Evolutionary conservation across 345 rosid genomes (phyloP).

Genomic region (Cochlearia excelsa): DNA sequence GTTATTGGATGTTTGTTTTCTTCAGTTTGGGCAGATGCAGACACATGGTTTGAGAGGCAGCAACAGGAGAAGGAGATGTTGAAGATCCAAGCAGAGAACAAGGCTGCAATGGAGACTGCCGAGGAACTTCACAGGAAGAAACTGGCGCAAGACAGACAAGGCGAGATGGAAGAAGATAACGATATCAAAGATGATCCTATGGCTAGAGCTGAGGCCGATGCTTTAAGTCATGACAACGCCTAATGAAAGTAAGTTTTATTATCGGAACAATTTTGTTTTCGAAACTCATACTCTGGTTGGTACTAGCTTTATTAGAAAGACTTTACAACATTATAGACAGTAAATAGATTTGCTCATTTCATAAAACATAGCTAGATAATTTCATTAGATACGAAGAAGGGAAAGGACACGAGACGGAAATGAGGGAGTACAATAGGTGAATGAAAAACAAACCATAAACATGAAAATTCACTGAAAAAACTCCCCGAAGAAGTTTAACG

Average conservation of each 20-base stretch:
- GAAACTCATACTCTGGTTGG: too few relatives aligned
- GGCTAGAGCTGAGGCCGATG: constrained; percentile 77
- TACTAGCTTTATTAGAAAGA: too few relatives aligned
- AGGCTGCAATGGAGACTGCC: constrained; percentile 80
- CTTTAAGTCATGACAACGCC: constrained; percentile 36
- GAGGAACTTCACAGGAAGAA: constrained; percentile 91
- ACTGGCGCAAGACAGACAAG: constrained; percentile 73
- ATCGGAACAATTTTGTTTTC: too few relatives aligned
- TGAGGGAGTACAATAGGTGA: too few relatives aligned
- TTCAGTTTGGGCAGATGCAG: constrained; percentile 99
- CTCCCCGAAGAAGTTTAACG: too few relatives aligned
- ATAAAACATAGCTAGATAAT: too few relatives aligned
- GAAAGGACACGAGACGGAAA: too few relatives aligned
- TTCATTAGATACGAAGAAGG: too few relatives aligned
- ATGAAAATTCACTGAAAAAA: too few relatives aligned
- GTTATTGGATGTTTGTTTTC: background rate
- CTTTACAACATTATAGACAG: too few relatives aligned
- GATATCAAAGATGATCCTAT: constrained; percentile 69
- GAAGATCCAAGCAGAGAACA: constrained; percentile 76
- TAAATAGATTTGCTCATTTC: too few relatives aligned
- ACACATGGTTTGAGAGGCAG: constrained; percentile 96
- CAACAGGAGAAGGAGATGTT: constrained; percentile 89
- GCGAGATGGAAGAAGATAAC: constrained; percentile 82
- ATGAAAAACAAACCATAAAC: too few relatives aligned
- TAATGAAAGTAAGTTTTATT: constrained; percentile 17